These are phyloP conservation scores for Arachnomyces sp. DNA, from an alignment of 2,329 filamentous ascomycete species.

Conservation along the genomic window DNA sequence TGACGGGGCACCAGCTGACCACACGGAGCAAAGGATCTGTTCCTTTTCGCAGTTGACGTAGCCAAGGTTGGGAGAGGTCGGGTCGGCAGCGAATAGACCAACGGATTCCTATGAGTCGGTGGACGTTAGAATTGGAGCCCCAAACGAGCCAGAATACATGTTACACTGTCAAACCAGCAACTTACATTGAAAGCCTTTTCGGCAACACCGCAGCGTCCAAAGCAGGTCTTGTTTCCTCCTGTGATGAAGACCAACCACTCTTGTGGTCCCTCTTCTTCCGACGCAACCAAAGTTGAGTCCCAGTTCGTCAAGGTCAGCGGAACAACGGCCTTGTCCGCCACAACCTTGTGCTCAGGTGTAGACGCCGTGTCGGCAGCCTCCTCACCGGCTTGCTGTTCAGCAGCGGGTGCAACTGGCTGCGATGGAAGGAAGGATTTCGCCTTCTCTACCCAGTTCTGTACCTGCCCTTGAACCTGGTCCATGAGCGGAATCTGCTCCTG, in stretches of 20 bases:
- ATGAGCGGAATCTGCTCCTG: slow-evolving; percentile 51
- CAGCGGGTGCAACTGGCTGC: slow-evolving; percentile 25
- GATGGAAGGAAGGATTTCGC: slow-evolving; percentile 51
- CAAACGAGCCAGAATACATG: slow-evolving; percentile 1
- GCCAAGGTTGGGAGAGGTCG: slow-evolving; percentile 50
- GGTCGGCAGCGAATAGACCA: slow-evolving; percentile 45
- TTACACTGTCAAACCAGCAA: slow-evolving; percentile 2
- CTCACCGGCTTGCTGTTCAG: slow-evolving; percentile 28
- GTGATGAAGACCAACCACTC: slow-evolving; percentile 56
- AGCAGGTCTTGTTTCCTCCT: slow-evolving; percentile 59
- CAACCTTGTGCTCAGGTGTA: slow-evolving; percentile 41
- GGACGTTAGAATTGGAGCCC: slow-evolving; percentile 9
- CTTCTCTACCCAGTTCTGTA: slow-evolving; percentile 43
- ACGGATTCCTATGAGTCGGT: slow-evolving; percentile 40
- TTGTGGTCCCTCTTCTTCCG: slow-evolving; percentile 32
- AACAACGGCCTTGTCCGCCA: slow-evolving; percentile 45
- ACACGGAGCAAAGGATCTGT: slow-evolving; percentile 52
- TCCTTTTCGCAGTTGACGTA: slow-evolving; percentile 54
- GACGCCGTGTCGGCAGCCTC: slow-evolving; percentile 24
- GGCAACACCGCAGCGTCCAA: slow-evolving; percentile 48
- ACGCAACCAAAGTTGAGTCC: slow-evolving; percentile 43
- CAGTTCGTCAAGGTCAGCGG: slow-evolving; percentile 51
- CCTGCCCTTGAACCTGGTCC: slow-evolving; percentile 40
- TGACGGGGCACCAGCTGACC: slow-evolving; percentile 50
- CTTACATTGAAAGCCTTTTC: slow-evolving; percentile 47